Evolutionary conservation across 179 eudicot genomes (phyloP).

Genomic region (Beta lomatogona): DNA sequence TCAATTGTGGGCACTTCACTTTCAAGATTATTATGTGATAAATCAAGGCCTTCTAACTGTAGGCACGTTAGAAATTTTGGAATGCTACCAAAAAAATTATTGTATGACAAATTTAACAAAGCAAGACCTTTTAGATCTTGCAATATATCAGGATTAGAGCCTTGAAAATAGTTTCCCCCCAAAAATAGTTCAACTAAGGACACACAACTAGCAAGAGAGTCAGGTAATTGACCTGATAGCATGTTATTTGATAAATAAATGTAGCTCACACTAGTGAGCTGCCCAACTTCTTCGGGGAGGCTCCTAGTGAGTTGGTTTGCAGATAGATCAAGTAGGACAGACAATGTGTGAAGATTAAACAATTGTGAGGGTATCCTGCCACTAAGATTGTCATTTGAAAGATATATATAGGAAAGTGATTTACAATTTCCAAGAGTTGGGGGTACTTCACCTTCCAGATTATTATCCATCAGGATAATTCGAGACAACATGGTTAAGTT

Average conservation of each 20-base stretch:
- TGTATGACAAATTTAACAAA: slow-evolving; percentile 19
- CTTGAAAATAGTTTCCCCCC: slow-evolving; percentile 24
- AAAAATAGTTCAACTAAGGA: background rate
- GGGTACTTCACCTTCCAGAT: slow-evolving; percentile 24
- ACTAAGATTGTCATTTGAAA: slow-evolving; percentile 27
- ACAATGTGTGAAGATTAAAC: background rate
- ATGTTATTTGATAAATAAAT: slow-evolving; percentile 19
- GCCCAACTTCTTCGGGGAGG: slow-evolving; percentile 32
- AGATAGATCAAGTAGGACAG: background rate
- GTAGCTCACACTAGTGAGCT: background rate
- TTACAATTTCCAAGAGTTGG: slow-evolving; percentile 20
- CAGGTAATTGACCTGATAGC: slow-evolving; percentile 32
- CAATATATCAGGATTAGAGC: slow-evolving; percentile 25
- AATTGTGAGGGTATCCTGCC: slow-evolving; percentile 24
- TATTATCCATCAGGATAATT: slow-evolving; percentile 18
- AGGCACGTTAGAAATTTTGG: slow-evolving; percentile 1
- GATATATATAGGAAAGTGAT: background rate
- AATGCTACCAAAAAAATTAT: slow-evolving; percentile 18
- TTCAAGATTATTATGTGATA: slow-evolving; percentile 27
- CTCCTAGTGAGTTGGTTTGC: slow-evolving; percentile 21
- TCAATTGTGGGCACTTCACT: slow-evolving; percentile 23
- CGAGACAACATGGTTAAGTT: slow-evolving; percentile 21
- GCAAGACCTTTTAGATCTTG: slow-evolving; percentile 20
- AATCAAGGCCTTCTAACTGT: background rate
- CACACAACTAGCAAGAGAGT: slow-evolving; percentile 23